Percentiles rank a stretch among this genome's conserved stretches.
phyloP scores from a whole-genome alignment of 1,284 basidiomycete genomes.

The Singerocomus rubriflavus region DNA sequence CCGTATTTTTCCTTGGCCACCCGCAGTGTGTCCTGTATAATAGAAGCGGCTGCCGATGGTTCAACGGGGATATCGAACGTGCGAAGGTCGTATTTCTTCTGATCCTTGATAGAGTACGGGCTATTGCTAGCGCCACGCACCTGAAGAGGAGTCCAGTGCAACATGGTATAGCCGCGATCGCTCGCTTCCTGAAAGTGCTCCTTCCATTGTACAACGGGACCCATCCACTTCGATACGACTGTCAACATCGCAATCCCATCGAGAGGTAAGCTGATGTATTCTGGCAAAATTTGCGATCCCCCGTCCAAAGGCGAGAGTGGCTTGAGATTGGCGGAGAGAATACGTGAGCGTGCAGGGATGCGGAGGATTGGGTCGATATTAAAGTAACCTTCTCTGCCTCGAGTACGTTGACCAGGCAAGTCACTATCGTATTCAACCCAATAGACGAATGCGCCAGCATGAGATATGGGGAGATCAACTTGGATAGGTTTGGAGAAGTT shows the following conservation, averaged over 20 bases:
- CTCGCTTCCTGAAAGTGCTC: slow-evolving; percentile 78
- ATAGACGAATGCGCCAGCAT: slow-evolving; percentile 92
- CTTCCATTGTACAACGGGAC: slow-evolving; percentile 72
- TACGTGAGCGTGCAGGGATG: slow-evolving; percentile 65
- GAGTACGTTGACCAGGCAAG: slow-evolving; percentile 54
- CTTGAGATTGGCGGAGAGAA: slow-evolving; percentile 58
- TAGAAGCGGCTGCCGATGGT: slow-evolving; percentile 51
- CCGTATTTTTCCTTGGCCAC: slow-evolving; percentile 82
- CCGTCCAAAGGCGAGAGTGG: slow-evolving; percentile 50
- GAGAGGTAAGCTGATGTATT: slow-evolving; percentile 67
- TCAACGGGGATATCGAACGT: slow-evolving; percentile 55
- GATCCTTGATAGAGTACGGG: slow-evolving; percentile 89
- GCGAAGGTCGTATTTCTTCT: slow-evolving; percentile 75
- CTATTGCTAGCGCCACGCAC: slow-evolving; percentile 84
- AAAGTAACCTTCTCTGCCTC: slow-evolving; percentile 88
- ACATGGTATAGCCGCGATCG: slow-evolving; percentile 91
- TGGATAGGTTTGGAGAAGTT: slow-evolving; percentile 87
- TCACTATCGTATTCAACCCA: slow-evolving; percentile 87
- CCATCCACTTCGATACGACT: slow-evolving; percentile 97
- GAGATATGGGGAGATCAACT: slow-evolving; percentile 90
- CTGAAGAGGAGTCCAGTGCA: slow-evolving; percentile 93
- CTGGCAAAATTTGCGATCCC: slow-evolving; percentile 46
- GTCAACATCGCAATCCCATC: slow-evolving; percentile 86
- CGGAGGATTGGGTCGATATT: slow-evolving; percentile 90
- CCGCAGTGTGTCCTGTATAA: slow-evolving; percentile 62